Conservation (phyloP, 2,329 filamentous ascomycete genomes). For the Hypoxylon sp. region DNA sequence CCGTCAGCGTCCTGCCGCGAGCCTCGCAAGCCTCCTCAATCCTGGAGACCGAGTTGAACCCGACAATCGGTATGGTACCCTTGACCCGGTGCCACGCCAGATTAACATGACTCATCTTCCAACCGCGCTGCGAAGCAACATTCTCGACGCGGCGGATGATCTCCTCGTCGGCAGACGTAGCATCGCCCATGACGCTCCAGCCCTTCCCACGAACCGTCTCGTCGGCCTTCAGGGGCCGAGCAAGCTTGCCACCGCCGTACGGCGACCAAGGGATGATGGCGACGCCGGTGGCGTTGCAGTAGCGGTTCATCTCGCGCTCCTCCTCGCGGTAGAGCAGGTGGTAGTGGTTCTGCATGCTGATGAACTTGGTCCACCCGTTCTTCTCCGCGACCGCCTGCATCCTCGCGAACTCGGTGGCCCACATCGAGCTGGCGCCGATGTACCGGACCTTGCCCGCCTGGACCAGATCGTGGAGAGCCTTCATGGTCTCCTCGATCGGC, state of each 20-base stretch:
- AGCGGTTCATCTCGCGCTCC: slow-evolving; percentile 55
- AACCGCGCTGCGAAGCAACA: slow-evolving; percentile 63
- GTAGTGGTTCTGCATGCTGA: slow-evolving; percentile 69
- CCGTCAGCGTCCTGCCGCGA: slow-evolving; percentile 57
- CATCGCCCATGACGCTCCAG: slow-evolving; percentile 38
- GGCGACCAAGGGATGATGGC: slow-evolving; percentile 52
- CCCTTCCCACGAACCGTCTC: slow-evolving; percentile 41
- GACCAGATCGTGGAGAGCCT: slow-evolving; percentile 67
- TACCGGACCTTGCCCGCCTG: slow-evolving; percentile 66
- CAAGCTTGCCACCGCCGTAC: slow-evolving; percentile 49
- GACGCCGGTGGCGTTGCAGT: slow-evolving; percentile 53
- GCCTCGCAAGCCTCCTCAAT: slow-evolving; percentile 67
- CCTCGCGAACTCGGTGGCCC: slow-evolving; percentile 57
- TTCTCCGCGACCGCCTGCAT: slow-evolving; percentile 62
- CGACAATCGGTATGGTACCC: slow-evolving; percentile 66
- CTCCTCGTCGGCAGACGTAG: slow-evolving; percentile 40
- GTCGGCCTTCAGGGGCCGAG: slow-evolving; percentile 45
- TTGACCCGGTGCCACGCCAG: slow-evolving; percentile 67
- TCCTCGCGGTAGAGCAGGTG: slow-evolving; percentile 71
- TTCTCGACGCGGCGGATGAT: slow-evolving; percentile 64
- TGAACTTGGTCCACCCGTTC: slow-evolving; percentile 65
- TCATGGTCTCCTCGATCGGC: slow-evolving; percentile 69
- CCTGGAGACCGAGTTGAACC: slow-evolving; percentile 62
- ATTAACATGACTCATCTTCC: slow-evolving; percentile 70
- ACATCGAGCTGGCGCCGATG: slow-evolving; percentile 62